phyloP scores from a whole-genome alignment of 441 rosid genomes.

The Pelargonium myrrhifolium region DNA sequence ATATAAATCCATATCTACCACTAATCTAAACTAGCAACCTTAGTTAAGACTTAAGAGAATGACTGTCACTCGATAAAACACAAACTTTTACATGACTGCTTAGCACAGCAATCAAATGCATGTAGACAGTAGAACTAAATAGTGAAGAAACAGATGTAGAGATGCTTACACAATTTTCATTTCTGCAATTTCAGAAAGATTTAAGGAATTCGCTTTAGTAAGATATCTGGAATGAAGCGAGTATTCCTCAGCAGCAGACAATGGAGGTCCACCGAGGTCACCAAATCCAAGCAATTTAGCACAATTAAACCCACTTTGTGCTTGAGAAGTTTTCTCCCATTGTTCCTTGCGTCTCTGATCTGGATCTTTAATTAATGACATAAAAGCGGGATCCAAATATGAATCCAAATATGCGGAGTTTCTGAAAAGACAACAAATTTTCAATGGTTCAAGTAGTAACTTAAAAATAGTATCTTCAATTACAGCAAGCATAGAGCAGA shows the following conservation, averaged over 20 bases:
- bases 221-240: constrained; percentile 96
- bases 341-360: constrained; percentile 91
- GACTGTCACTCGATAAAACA: constrained; percentile 1
- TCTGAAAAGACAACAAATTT: constrained; percentile 39
- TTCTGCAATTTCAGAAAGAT: constrained; percentile 95
- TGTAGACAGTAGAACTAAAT: neutral
- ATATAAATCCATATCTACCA: neutral
- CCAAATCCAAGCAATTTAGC: constrained; percentile 96
- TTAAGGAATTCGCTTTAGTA: constrained; percentile 84
- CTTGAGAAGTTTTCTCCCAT: constrained; percentile 96
- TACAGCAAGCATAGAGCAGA: neutral
- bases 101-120: neutral
- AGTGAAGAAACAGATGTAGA: constrained; percentile 3
- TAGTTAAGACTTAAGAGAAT: neutral
- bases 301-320: constrained; percentile 77
- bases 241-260: constrained; percentile 94
- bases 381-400: constrained; percentile 96
- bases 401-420: constrained; percentile 74
- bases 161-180: constrained; percentile 90
- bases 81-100: neutral
- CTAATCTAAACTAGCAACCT: constrained; percentile 1
- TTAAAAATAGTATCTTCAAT: neutral
- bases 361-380: constrained; percentile 96
- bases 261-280: constrained; percentile 76
- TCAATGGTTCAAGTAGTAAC: constrained; percentile 6